These are phyloP conservation scores for Bisporella sp. DNA, from an alignment of 2,329 filamentous ascomycete species.

Conservation along the genomic window DNA sequence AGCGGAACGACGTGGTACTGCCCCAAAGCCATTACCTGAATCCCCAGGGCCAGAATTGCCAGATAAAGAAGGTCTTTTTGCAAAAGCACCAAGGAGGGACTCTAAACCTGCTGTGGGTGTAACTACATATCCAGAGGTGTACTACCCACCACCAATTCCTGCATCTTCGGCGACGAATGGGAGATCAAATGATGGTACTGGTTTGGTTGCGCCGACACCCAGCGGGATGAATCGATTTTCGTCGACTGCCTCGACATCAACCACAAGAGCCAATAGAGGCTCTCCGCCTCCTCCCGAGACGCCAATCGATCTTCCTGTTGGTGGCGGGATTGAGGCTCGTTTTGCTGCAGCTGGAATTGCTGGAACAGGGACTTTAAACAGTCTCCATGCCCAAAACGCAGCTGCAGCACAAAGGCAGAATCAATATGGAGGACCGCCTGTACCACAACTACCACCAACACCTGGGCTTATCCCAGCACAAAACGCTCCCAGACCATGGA, in stretches of 20 bases:
- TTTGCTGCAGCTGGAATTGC: slow-evolving; percentile 90
- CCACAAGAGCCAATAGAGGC: slow-evolving; percentile 82
- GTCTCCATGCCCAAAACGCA: slow-evolving; percentile 64
- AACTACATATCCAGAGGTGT: slow-evolving; percentile 28
- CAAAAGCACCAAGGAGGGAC: slow-evolving; percentile 42
- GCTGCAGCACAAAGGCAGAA: slow-evolving; percentile 75
- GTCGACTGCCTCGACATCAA: slow-evolving; percentile 89
- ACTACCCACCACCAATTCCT: slow-evolving; percentile 50
- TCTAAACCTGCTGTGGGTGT: slow-evolving; percentile 21
- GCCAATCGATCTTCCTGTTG: slow-evolving; percentile 67
- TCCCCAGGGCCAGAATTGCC: slow-evolving; percentile 70
- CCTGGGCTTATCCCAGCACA: slow-evolving; percentile 21
- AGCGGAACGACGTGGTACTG: slow-evolving; percentile 76
- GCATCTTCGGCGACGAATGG: slow-evolving; percentile 16
- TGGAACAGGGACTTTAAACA: slow-evolving; percentile 74
- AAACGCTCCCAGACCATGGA: slow-evolving; percentile 68
- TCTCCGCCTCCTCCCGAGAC: slow-evolving; percentile 95
- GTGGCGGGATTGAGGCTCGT: slow-evolving; percentile 80
- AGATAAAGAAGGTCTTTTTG: slow-evolving; percentile 75
- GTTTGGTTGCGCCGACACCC: slow-evolving; percentile 22
- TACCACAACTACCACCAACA: slow-evolving; percentile 26
- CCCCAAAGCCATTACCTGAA: slow-evolving; percentile 74
- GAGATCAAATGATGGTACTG: slow-evolving; percentile 6
- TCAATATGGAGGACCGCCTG: slow-evolving; percentile 57
- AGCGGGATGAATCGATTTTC: slow-evolving; percentile 53